Evolutionary conservation across 192 early-diverging fungal genomes (phyloP), one percentile per base, ranked within the genome.

Genomic region (Allomyces macrogynus): DNA sequence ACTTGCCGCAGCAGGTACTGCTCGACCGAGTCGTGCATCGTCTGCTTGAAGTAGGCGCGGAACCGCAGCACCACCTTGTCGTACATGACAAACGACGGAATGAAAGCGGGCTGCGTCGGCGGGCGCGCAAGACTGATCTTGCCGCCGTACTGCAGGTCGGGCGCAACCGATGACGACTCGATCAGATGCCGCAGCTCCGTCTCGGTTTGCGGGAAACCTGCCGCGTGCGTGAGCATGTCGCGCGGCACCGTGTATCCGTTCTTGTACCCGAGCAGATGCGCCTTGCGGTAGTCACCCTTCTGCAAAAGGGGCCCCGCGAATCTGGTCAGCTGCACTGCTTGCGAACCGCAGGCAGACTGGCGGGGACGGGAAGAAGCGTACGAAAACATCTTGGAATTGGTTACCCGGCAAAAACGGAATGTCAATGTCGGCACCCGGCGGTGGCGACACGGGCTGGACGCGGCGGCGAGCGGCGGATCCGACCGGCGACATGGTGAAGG

Each of bases 1-100:
- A 84, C 80, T 40, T 76, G 74, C 40, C 81, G 76, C 16, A 84
- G 73, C 54, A 81, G 81, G 67, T 80, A 81, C 65, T 84, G 82
- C 66, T 84, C 83, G 26, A 68, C 68, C 27, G 73, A 76, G 63
- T 84, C 81, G 69, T 81, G 77, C 23, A 83, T 80, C 23, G 79
- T 80, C 71, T 83, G 73, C 66, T 84, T 84, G 68, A 81, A 84
- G 71, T 84, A 84, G 1, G 68, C 83, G 68, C 80, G 76, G 62
- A 84, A 84, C 11, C 78, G 68, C 9, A 84, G 75, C 23, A 81
- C 79, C 80, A 81, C 78, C 78, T 84, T 84, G 67, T 84, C 82
- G 69, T 81, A 81, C 11, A 73, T 75, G 18, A 84, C 82, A 69
- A 77, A 78, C 2, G 80, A 78, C 3, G 82, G 82, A 1, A 84